Percentiles rank a stretch among this genome's conserved stretches.
Evolutionary conservation across 2,329 filamentous ascomycete genomes (phyloP).

Genomic region (Ambrosiella cleistominuta): DNA sequence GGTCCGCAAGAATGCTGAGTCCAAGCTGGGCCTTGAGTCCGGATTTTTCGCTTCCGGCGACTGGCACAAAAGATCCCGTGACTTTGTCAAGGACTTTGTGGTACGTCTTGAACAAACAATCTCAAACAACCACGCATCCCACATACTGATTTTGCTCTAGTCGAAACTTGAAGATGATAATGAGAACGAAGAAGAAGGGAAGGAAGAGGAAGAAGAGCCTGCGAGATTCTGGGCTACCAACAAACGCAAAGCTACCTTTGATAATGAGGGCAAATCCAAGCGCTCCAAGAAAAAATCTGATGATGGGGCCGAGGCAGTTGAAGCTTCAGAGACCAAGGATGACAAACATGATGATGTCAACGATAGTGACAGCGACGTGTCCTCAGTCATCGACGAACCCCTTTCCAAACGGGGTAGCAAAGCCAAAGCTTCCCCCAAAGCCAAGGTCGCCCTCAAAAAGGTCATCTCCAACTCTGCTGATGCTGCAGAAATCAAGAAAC

Average conservation of each 20-base stretch:
- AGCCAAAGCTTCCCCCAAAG: constrained; percentile 15
- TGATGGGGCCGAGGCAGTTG: background rate
- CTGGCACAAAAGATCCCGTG: constrained; percentile 44
- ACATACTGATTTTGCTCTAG: constrained; percentile 1
- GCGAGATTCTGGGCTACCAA: constrained; percentile 3
- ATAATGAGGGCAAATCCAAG: constrained; percentile 9
- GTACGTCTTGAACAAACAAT: constrained; percentile 23
- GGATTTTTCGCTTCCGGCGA: constrained; percentile 31
- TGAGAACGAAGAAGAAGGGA: constrained; percentile 6
- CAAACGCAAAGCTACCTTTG: constrained; percentile 22
- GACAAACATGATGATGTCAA: constrained; percentile 9
- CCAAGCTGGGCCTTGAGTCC: constrained; percentile 29
- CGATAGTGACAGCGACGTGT: constrained; percentile 36
- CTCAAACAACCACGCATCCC: background rate
- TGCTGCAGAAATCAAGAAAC: constrained; percentile 66
- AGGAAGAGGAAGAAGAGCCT: constrained; percentile 3
- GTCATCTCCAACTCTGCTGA: constrained; percentile 31
- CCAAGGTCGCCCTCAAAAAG: constrained; percentile 24
- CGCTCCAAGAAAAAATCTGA: constrained; percentile 12
- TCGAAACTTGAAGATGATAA: background rate
- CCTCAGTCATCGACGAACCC: constrained; percentile 59
- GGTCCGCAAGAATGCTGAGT: constrained; percentile 35
- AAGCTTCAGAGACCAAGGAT: constrained; percentile 7
- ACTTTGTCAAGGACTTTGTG: constrained; percentile 35
- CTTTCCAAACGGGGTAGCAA: constrained; percentile 22